Conservation (phyloP, 495 filamentous ascomycete genomes). For the Choiromyces venosus region DNA sequence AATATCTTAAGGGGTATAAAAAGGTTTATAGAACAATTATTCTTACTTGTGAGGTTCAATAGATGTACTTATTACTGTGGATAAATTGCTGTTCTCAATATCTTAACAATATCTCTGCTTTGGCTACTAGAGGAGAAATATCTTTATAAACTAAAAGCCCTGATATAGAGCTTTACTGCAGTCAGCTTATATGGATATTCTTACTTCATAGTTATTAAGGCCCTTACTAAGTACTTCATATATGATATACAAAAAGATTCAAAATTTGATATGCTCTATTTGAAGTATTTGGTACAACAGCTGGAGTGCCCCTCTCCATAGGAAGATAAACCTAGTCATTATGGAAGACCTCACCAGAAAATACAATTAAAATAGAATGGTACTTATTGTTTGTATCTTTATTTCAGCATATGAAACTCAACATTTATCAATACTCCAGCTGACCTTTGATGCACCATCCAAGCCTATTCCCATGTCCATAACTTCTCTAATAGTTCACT, state of each 20-base stretch:
- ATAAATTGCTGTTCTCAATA: neutral
- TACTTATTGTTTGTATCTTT: constrained; percentile 19
- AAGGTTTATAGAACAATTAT: too few relatives aligned
- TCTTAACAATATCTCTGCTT: neutral
- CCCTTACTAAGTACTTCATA: constrained; percentile 18
- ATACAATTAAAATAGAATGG: constrained; percentile 34
- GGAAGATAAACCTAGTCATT: constrained; percentile 13
- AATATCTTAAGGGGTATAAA: neutral
- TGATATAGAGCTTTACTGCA: neutral
- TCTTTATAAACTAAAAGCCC: neutral
- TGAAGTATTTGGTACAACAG: constrained; percentile 12
- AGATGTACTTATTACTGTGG: too few relatives aligned
- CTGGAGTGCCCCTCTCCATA: constrained; percentile 20
- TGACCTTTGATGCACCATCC: neutral
- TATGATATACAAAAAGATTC: constrained; percentile 23
- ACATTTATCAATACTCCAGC: neutral
- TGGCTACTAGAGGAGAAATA: neutral
- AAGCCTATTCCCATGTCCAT: neutral
- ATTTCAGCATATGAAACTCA: neutral
- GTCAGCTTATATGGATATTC: constrained; percentile 16
- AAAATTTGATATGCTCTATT: constrained; percentile 16
- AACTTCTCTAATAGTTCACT: constrained; percentile 21
- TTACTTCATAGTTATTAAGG: constrained; percentile 8
- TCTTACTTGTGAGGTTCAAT: too few relatives aligned
- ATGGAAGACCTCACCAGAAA: neutral